Conservation (phyloP, 768 basidiomycete genomes). For the Lactarius tabidus region DNA sequence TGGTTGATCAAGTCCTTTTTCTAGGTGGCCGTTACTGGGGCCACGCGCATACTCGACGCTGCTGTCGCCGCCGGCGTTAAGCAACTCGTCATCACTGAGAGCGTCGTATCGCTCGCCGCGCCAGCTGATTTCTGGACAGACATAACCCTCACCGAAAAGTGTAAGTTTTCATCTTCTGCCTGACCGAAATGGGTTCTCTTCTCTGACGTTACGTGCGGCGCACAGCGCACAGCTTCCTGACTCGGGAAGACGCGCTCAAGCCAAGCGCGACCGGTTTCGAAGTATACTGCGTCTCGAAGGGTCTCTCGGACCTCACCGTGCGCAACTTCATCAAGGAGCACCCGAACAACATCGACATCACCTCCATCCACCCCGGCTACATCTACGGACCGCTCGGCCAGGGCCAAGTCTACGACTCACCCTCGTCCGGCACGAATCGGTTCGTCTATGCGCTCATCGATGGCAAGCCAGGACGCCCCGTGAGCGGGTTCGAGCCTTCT, state of each 20-base stretch:
- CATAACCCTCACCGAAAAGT: conserved; percentile 1
- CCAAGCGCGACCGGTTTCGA: conserved; percentile 27
- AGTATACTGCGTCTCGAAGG: conserved; percentile 39
- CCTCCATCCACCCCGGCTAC: conserved; percentile 33
- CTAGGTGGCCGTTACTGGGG: conserved; percentile 9
- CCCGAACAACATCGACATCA: conserved; percentile 29
- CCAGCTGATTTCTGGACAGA: neutral
- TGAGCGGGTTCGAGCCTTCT: conserved; percentile 21
- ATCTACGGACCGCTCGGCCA: conserved; percentile 30
- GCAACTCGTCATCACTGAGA: conserved; percentile 18
- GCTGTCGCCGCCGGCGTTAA: conserved; percentile 13
- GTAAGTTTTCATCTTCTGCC: neutral
- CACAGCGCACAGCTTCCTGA: no score
- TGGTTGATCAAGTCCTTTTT: neutral
- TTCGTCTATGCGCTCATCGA: conserved; percentile 29
- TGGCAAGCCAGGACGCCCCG: conserved; percentile 21
- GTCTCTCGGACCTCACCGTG: conserved; percentile 29
- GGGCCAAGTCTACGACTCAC: conserved; percentile 24
- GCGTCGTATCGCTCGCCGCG: neutral
- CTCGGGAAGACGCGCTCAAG: conserved; percentile 31
- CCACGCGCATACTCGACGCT: conserved; percentile 19
- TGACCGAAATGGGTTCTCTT: no score
- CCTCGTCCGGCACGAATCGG: conserved; percentile 26
- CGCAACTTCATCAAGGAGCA: conserved; percentile 31
- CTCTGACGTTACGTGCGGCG: no score